Evolutionary conservation across 2,329 filamentous ascomycete genomes (phyloP), one percentile per base, ranked within the genome.

Genomic region (Chaetoscypha palmicola): DNA sequence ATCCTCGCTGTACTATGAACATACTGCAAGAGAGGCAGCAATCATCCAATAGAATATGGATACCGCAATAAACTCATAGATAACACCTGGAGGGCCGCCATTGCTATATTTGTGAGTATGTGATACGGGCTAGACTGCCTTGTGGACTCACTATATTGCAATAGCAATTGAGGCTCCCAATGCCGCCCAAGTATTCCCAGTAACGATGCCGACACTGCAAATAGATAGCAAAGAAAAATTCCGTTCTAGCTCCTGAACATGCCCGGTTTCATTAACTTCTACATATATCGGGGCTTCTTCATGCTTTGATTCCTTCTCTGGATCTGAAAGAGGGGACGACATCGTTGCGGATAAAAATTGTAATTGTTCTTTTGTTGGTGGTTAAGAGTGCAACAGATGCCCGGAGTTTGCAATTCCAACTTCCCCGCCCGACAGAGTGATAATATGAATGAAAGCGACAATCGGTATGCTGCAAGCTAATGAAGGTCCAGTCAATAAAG

Each of bases 11-110:
- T 17, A 12, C 3, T 16, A 16, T 17, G 14, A 20, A 47, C 49
- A 33, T 50, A 74, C 72, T 14, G 72, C 72, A 34, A 76, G 66
- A 23, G 66, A 72, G 5, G 69, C 66, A 26, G 67, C 68, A 44
- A 76, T 66, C 54, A 72, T 63, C 56, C 67, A 69, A 56, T 75
- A 76, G 58, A 72, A 73, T 30, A 72, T 54, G 1, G 68, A 68
- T 3, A 71, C 66, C 12, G 62, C 68, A 38, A 75, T 68, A 42
- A 81, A 79, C 62, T 81, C 78, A 60, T 80, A 82, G 2, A 82
- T 62, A 0, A 79, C 72, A 11, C 77, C 77, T 0, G 78, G 72
- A 0, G 76, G 73, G 0, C 79, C 79, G 49, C 79, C 79, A 61
- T 82, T 81, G 56, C 67, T 43, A 19, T 20, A 19, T n/a, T n/a